Evolutionary conservation across 2,329 filamentous ascomycete genomes (phyloP), one percentile per base, ranked within the genome.

Genomic region (Capronia epimyces): DNA sequence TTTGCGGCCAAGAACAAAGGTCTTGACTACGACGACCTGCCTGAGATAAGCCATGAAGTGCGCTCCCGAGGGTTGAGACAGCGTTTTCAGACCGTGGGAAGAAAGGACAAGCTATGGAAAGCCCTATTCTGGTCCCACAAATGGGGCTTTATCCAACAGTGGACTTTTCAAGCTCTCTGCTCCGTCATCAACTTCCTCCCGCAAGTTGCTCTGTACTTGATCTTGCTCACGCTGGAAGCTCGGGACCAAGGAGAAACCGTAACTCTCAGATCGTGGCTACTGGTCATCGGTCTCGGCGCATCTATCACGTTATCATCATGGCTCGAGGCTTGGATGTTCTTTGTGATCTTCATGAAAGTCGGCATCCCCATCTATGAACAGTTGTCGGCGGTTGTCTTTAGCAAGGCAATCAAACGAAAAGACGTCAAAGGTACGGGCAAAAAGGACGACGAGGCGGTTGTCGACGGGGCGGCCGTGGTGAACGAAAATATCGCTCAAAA

Each of bases 371-470:
- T 90, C 13, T 80, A 84, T 45, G 77, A 81, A 22, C 83, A 89
- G 60, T 70, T 93, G 1, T 81, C 84, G 1, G 78, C 84, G 0
- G 73, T 89, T 6, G 78, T 91, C 13, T 91, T 90, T 60, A 79
- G 83, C 53, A 93, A 93, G 65, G 79, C 85, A 0, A 81, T 89
- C 74, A 77, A 83, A 37, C 78, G 83, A 43, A 91, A 91, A 64
- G 87, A 90, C 65, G 80, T 87, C 34, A 88, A 89, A 64, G 77
- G 80, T 9, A 52, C 55, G 22, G 74, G 66, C 39, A 72, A 71
- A 43, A 69, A 71, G n/a, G 61, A 68, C 21, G 49, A 46, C 18
- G 54, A 62, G 15, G 16, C 34, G 2, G 44, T 66, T 3, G 56
- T 58, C 2, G 57, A 63, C 29, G 57, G 61, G 20, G 65, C 60